A percentile compares a stretch with the other conserved stretches of the same genome.
Evolutionary conservation across 805 yeast genomes (phyloP).

Genomic region (Candida glaebosa): DNA sequence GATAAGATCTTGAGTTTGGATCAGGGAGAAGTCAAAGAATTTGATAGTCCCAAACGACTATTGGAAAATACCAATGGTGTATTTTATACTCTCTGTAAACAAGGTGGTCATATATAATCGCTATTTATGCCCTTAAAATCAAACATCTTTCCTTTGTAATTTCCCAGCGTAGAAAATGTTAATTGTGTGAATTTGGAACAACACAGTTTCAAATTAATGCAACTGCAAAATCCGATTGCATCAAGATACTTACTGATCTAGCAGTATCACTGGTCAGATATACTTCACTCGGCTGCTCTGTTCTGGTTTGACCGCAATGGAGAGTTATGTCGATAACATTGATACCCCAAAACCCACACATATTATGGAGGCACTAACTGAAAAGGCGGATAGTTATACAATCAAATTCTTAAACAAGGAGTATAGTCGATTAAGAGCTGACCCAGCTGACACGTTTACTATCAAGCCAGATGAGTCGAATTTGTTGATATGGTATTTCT

Average conservation of each 20-base stretch:
- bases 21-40: constrained; percentile 70
- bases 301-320: no score
- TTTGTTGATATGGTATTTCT: constrained; percentile 13
- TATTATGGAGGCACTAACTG: not conserved
- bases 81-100: constrained; percentile 52
- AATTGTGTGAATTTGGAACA: not conserved
- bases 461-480: constrained; percentile 12
- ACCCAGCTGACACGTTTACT: constrained; percentile 11
- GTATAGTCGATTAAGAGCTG: constrained; percentile 5
- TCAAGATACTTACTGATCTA: no score
- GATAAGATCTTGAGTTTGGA: constrained; percentile 77
- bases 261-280: no score
- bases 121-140: no score
- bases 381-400: constrained; percentile 1
- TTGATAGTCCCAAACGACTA: constrained; percentile 62
- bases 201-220: not conserved
- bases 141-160: no score
- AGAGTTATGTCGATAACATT: not conserved
- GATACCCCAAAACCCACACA: not conserved
- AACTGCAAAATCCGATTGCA: no score
- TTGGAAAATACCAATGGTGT: constrained; percentile 40
- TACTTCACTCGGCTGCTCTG: no score
- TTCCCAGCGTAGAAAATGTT: not conserved
- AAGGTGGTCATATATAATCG: constrained; percentile 24
- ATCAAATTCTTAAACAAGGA: constrained; percentile 8